phyloP scores from a whole-genome alignment of 495 filamentous ascomycete genomes.

The Neurospora hispaniola region DNA sequence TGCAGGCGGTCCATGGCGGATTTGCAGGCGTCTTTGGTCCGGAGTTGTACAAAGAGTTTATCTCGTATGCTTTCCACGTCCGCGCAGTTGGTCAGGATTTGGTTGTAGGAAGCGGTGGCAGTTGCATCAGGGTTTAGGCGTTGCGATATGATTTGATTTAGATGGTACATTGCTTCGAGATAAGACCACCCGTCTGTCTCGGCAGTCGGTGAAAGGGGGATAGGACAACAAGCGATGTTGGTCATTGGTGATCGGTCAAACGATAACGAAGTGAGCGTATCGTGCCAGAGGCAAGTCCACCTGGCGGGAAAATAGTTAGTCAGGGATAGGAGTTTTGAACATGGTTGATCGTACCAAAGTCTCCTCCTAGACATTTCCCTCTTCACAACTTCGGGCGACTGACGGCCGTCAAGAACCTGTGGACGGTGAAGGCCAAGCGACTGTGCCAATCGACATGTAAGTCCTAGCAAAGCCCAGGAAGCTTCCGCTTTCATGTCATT shows the following conservation, averaged over 20 bases:
- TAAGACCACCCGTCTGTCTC: slow-evolving; percentile 38
- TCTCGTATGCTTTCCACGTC: slow-evolving; percentile 38
- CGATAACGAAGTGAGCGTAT: slow-evolving; percentile 43
- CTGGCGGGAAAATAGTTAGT: slow-evolving; percentile 13
- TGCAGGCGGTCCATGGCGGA: slow-evolving; percentile 43
- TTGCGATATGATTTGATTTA: slow-evolving; percentile 40
- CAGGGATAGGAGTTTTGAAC: not conserved
- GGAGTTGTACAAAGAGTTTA: slow-evolving; percentile 31
- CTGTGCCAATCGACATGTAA: slow-evolving; percentile 45
- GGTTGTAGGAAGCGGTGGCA: slow-evolving; percentile 30
- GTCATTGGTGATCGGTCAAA: slow-evolving; percentile 48
- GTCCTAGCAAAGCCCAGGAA: slow-evolving; percentile 45
- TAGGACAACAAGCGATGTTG: slow-evolving; percentile 36
- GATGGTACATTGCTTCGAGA: slow-evolving; percentile 44
- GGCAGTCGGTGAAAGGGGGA: slow-evolving; percentile 33
- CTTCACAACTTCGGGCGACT: slow-evolving; percentile 23
- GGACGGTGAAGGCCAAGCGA: slow-evolving; percentile 41
- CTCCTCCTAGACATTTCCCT: slow-evolving; percentile 37
- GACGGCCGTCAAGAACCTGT: slow-evolving; percentile 27
- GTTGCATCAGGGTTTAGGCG: slow-evolving; percentile 41
- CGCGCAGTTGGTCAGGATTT: slow-evolving; percentile 37
- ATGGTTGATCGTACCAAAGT: slow-evolving; percentile 26
- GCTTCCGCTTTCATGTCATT: slow-evolving; percentile 53
- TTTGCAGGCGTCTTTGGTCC: slow-evolving; percentile 42
- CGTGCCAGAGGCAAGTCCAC: slow-evolving; percentile 50